These are phyloP conservation scores for Cadophora luteo-olivacea DNA, from an alignment of 2,329 filamentous ascomycete species.

Conservation along the genomic window DNA sequence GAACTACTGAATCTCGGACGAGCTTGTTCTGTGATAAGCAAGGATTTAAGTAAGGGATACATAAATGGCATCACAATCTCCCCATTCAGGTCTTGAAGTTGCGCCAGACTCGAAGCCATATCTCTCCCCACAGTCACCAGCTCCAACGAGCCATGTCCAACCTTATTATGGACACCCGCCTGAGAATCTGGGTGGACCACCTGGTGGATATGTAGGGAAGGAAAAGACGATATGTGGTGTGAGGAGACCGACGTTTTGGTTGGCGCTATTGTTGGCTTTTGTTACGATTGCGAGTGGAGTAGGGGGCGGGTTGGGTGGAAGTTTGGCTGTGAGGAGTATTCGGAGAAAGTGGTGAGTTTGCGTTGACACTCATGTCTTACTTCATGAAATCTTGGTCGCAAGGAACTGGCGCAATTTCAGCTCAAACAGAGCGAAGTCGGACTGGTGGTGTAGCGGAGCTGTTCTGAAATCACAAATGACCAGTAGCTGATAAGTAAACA, in stretches of 20 bases:
- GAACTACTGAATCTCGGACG: not conserved
- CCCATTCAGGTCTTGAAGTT: constrained; percentile 3
- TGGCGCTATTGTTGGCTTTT: constrained; percentile 8
- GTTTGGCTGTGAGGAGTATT: constrained; percentile 2
- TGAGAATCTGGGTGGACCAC: not conserved
- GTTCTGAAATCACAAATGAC: too few species aligned
- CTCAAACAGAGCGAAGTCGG: too few species aligned
- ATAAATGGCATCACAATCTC: not conserved
- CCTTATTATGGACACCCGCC: not conserved
- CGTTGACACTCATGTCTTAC: not conserved
- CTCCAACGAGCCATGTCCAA: not conserved
- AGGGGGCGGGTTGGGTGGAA: constrained; percentile 17
- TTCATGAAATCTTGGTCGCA: not conserved
- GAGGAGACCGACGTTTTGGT: constrained; percentile 16
- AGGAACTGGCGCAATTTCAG: too few species aligned
- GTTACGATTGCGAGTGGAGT: constrained; percentile 3
- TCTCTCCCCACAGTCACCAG: not conserved
- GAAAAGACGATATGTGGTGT: constrained; percentile 18
- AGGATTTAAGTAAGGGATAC: not conserved
- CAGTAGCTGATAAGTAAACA: not conserved
- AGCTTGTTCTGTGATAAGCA: too few species aligned
- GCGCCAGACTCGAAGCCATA: constrained; percentile 7
- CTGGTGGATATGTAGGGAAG: not conserved
- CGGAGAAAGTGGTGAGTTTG: constrained; percentile 8
- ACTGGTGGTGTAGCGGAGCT: too few species aligned